Percentiles rank a stretch among this genome's conserved stretches.
These are phyloP conservation scores for Crucibulum laeve DNA, from an alignment of 768 basidiomycete species.

Conservation along the genomic window DNA sequence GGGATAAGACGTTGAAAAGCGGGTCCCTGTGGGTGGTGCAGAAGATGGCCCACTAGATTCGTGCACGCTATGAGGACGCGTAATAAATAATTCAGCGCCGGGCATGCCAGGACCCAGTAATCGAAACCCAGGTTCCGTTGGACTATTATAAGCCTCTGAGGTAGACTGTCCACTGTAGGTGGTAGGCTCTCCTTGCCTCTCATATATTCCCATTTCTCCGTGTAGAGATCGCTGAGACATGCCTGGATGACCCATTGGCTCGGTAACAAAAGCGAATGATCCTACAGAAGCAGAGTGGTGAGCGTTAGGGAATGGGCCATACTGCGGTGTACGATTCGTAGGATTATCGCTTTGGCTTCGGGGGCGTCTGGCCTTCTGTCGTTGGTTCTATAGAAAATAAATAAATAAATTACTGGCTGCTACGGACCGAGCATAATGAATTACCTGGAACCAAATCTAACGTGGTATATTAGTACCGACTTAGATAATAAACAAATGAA, in stretches of 20 bases:
- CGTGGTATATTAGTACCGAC: slow-evolving; percentile 5
- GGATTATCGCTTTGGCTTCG: slow-evolving; percentile 55
- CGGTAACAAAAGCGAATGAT: neutral
- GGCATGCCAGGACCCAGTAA: slow-evolving; percentile 57
- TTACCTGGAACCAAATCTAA: slow-evolving; percentile 90
- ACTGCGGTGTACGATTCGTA: slow-evolving; percentile 53
- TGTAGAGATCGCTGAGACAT: slow-evolving; percentile 1
- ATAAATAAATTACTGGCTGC: slow-evolving; percentile 12
- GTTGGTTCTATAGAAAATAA: slow-evolving; percentile 61
- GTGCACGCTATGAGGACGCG: neutral
- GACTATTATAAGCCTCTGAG: slow-evolving; percentile 20
- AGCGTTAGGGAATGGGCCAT: slow-evolving; percentile 53
- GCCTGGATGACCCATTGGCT: neutral
- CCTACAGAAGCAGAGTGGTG: slow-evolving; percentile 24
- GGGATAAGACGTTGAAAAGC: slow-evolving; percentile 13
- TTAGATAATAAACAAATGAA: slow-evolving; percentile 5
- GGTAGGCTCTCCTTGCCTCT: slow-evolving; percentile 8
- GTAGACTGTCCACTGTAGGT: slow-evolving; percentile 16
- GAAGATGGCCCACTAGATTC: slow-evolving; percentile 9
- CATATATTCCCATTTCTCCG: slow-evolving; percentile 7
- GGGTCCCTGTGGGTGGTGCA: slow-evolving; percentile 14
- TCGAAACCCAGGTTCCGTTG: slow-evolving; percentile 30
- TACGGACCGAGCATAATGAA: no score
- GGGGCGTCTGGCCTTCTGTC: slow-evolving; percentile 81
- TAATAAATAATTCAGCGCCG: slow-evolving; percentile 22